Percentiles rank a stretch among this genome's conserved stretches.
Evolutionary conservation across 1,284 basidiomycete genomes (phyloP).

Genomic region (Malassezia obtusa): DNA sequence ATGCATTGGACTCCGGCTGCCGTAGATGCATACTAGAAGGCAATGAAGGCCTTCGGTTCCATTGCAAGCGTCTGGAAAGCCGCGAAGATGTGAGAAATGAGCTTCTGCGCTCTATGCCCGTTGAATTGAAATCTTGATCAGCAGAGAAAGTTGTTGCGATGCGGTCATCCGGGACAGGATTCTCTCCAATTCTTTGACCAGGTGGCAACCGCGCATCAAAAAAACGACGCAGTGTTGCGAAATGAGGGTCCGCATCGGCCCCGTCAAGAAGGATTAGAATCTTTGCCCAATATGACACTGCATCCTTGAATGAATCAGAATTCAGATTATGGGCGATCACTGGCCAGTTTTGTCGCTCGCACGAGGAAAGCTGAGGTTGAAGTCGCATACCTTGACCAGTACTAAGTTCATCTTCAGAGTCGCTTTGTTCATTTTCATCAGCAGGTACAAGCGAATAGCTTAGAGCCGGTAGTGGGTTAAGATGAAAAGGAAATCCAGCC

Average conservation of each 20-base stretch:
- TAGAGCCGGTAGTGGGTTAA: conserved; percentile 34
- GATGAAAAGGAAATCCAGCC: conserved; percentile 33
- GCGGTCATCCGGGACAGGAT: too few relatives aligned
- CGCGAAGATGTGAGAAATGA: too few relatives aligned
- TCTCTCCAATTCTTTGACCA: background rate
- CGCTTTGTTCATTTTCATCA: conserved; percentile 8
- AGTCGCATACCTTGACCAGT: conserved; percentile 27
- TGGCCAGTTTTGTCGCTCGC: conserved; percentile 19
- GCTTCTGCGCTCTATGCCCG: too few relatives aligned
- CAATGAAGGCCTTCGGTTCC: conserved; percentile 8
- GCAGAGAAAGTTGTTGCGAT: too few relatives aligned
- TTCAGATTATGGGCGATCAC: background rate
- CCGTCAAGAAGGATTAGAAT: conserved; percentile 30
- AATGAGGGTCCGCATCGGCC: conserved; percentile 35
- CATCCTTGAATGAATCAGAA: background rate
- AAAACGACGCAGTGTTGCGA: conserved; percentile 32
- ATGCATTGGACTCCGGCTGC: background rate
- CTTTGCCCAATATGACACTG: conserved; percentile 18
- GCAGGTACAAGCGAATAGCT: conserved; percentile 24
- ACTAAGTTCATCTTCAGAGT: conserved; percentile 11
- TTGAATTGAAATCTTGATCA: too few relatives aligned
- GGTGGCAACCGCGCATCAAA: conserved; percentile 33
- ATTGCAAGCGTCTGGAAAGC: background rate
- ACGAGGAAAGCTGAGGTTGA: conserved; percentile 21
- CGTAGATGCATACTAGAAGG: background rate